These are phyloP conservation scores for Termitomyces sp. DNA, from an alignment of 1,284 basidiomycete genomes.

Conservation along the genomic window DNA sequence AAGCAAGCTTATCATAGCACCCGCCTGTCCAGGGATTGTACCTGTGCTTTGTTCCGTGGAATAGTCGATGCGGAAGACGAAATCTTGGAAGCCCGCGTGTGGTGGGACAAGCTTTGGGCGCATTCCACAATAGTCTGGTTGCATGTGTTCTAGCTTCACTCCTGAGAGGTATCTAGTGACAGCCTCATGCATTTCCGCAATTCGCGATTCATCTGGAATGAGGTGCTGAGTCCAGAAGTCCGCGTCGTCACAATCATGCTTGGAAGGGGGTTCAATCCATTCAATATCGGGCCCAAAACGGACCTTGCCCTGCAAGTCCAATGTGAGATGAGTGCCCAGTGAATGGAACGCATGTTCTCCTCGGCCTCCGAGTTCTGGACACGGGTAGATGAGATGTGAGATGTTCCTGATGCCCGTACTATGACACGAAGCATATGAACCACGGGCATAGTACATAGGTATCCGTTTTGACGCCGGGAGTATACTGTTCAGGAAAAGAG, in stretches of 20 bases:
- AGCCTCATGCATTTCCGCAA: constrained; percentile 63
- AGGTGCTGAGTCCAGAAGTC: constrained; percentile 80
- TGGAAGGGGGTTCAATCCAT: constrained; percentile 62
- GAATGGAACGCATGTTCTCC: constrained; percentile 66
- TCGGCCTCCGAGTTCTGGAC: constrained; percentile 55
- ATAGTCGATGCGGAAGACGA: constrained; percentile 60
- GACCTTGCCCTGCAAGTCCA: constrained; percentile 85
- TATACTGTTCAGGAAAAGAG: constrained; percentile 68
- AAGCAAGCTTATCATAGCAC: constrained; percentile 69
- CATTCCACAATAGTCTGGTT: constrained; percentile 89
- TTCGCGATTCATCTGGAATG: constrained; percentile 58
- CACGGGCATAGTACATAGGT: constrained; percentile 73
- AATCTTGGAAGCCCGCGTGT: constrained; percentile 80
- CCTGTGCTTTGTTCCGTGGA: constrained; percentile 25
- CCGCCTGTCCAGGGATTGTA: constrained; percentile 21
- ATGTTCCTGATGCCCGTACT: constrained; percentile 70
- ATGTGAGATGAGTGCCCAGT: constrained; percentile 86
- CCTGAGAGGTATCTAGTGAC: constrained; percentile 73
- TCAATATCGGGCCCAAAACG: constrained; percentile 94
- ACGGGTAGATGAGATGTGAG: constrained; percentile 83
- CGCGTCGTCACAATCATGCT: constrained; percentile 40
- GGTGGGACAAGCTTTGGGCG: constrained; percentile 85
- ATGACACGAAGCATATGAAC: constrained; percentile 84
- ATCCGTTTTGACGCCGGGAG: constrained; percentile 51
- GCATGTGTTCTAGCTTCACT: constrained; percentile 59